Base-by-base conservation (phyloP, 228 moss, liverwort and hornwort genomes). In the Sphagnum magellanicum region DNA sequence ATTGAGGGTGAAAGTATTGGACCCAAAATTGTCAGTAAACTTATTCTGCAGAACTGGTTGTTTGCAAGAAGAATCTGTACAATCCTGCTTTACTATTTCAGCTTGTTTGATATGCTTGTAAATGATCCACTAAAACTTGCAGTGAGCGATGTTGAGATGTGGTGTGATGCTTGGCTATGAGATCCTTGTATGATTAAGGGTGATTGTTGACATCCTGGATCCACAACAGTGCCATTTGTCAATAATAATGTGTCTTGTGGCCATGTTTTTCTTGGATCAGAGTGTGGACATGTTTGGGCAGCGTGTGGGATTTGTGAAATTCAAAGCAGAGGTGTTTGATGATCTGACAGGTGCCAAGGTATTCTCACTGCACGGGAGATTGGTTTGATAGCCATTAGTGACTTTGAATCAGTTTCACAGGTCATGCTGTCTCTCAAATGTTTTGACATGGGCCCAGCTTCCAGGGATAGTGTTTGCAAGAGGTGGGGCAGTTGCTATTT, bases 291-390 rank as follows among this genome's bases (percentile, higher is more conserved):
- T 89, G 76, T 98, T 94, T 53, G 87, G 90, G 16, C 75, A 79
- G 68, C 88, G 90, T 52, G 94, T 98, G 66, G 98, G 98, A 51
- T 98, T 98, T 79, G 82, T 98, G 52, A 94, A 98, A 75, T 98
- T 98, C 76, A 92, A 89, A 81, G 98, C 98, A 59, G 98, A 98
- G 67, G 89, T 98, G 50, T 51, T 90, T 61, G 98, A 98, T 70
- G 84, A 86, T 51, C 7, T 73, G 75, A 85, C 90, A 53, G 98
- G 98, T 63, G 78, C 87, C 16, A 98, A 93, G 92, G 95, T 92
- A 53, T 65, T 60, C 49, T 12, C 51, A 8, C 12, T 55, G 55
- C 32, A 32, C 0, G 6, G 49, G n/a, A 16, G 6, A 14, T 51
- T 6, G 53, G 8, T 52, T 52, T 52, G 32, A 32, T 32, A 32